A percentile compares a stretch with the other conserved stretches of the same genome.
Evolutionary conservation across 768 basidiomycete genomes (phyloP).

Genomic region (Hydnomerulius pinastri): DNA sequence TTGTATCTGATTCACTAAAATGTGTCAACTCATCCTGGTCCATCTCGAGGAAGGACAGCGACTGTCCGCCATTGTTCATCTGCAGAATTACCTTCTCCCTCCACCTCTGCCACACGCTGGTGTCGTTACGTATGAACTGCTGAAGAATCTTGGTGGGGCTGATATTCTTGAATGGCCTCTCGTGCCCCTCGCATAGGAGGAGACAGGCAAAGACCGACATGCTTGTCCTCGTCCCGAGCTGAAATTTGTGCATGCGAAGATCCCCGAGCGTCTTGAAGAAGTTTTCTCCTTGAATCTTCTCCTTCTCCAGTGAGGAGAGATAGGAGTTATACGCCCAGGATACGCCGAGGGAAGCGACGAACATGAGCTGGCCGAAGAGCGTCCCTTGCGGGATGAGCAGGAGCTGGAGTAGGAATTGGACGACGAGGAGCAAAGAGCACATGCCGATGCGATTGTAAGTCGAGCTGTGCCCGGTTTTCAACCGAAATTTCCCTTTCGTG

Average conservation of each 20-base stretch:
- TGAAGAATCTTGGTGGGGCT: conserved; percentile 18
- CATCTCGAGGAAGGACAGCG: conserved; percentile 1
- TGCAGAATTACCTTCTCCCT: conserved; percentile 21
- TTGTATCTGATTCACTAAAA: conserved; percentile 9
- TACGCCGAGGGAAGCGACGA: conserved; percentile 29
- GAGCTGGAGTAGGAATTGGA: conserved; percentile 36
- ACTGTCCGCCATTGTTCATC: conserved; percentile 8
- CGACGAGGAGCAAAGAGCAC: conserved; percentile 32
- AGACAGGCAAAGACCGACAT: conserved; percentile 27
- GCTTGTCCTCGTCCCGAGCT: conserved; percentile 22
- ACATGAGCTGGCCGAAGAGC: conserved; percentile 39
- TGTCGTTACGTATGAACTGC: conserved; percentile 25
- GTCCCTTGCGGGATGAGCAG: conserved; percentile 36
- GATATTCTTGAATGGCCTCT: background rate
- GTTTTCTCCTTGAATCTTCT: conserved; percentile 26
- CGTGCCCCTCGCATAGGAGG: conserved; percentile 25
- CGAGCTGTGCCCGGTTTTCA: conserved; percentile 16
- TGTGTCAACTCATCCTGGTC: conserved; percentile 8
- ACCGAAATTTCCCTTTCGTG: conserved; percentile 31
- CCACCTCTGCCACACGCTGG: conserved; percentile 26
- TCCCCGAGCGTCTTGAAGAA: conserved; percentile 16
- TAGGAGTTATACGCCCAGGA: conserved; percentile 40
- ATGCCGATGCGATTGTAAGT: conserved; percentile 25
- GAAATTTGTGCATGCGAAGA: conserved; percentile 20
- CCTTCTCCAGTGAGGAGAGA: conserved; percentile 39